Conservation (phyloP, 2,329 filamentous ascomycete species). For the Diaporthe batatas region DNA sequence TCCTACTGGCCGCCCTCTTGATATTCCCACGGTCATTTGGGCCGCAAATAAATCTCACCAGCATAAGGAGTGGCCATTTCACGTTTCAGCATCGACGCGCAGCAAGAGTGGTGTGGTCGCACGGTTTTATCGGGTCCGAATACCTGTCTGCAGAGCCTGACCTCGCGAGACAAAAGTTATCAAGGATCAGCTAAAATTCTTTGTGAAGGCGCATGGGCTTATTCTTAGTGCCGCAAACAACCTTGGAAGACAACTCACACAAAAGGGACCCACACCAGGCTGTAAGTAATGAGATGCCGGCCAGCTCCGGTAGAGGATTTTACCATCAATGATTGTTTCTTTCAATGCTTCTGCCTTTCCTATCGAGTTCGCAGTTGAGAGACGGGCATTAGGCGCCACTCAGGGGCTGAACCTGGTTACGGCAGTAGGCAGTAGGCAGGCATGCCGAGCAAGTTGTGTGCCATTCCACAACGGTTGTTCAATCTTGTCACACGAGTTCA, state of each 20-base stretch:
- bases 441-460: neutral
- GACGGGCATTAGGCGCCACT: neutral
- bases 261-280: neutral
- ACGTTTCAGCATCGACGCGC: neutral
- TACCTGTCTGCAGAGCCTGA: no score
- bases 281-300: neutral
- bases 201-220: neutral
- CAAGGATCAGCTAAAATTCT: neutral
- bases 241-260: neutral
- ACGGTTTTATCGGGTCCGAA: neutral
- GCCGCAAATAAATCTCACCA: neutral
- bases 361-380: neutral
- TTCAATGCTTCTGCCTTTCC: neutral
- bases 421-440: neutral
- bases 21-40: neutral
- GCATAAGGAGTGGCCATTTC: neutral
- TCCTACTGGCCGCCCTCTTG: neutral
- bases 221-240: neutral
- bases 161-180: neutral
- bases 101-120: neutral
- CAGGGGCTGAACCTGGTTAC: neutral
- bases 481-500: neutral
- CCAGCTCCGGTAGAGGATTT: neutral
- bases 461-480: conserved; percentile 2
- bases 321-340: no score